Base-by-base conservation (phyloP, 306 rosid species). In the Myrica gale region DNA sequence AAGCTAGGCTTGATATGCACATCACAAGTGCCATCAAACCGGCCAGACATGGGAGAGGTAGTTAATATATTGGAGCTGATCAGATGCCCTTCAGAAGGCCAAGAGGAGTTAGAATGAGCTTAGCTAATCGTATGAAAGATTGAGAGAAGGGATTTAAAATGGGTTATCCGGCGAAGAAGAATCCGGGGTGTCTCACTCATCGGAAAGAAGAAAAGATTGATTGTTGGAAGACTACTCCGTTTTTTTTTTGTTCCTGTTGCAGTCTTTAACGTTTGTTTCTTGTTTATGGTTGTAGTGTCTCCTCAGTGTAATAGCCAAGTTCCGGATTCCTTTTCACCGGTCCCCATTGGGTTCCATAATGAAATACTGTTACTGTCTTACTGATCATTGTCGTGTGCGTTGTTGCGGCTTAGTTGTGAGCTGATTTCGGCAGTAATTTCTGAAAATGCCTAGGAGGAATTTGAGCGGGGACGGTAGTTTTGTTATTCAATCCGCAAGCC, bases 291-390 rank as follows among this genome's bases (percentile, higher is more conserved):
- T 75, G 84, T 81, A 76, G 82, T 84, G 84, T 86, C 82, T 84
- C 85, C 81, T 88, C 83, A 82, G 56, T 82, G 84, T 71, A 75
- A 60, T 71, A 68, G 52, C 69, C 82, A 80, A 84, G 87, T 73
- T 80, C 96, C 92, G 92, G 98, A 90, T 96, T 96, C 99, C 86
- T 85, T 87, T 92, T 96, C 96, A 89, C 99, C 99, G 94, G 87
- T 78, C 89, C 89, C 88, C 86, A 60, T 81, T 78, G 76, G 89
- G 85, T 67, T 82, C 82, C 79, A 75, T 74, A 52, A 75, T 71
- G 68, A 84, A 78, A 84, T 17, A n/a, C 78, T 85, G 81, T 85
- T 74, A 77, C 46, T 81, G 65, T 65, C 73, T 70, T 79, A 46
- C 82, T 74, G 74, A 77, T 89, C 73, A 76, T 82, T 79, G 73